These are phyloP conservation scores for Aspergillus homomorphus DNA, from an alignment of 495 filamentous ascomycete species.

Conservation along the genomic window DNA sequence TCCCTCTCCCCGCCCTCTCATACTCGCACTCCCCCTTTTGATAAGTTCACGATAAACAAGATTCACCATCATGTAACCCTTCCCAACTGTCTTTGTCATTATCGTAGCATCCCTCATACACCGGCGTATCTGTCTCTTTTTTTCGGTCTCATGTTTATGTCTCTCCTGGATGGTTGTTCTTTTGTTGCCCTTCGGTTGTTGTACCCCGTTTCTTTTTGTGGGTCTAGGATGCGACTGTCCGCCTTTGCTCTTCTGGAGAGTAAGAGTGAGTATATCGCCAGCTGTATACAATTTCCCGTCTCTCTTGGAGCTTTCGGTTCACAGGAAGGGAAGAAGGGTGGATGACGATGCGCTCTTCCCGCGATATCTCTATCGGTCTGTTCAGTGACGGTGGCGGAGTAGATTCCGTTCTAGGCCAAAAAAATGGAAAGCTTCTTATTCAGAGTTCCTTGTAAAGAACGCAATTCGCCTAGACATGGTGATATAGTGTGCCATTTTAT, in stretches of 20 bases:
- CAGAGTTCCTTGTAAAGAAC: too few species aligned
- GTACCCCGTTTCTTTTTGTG: slow-evolving; percentile 2
- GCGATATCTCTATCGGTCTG: too few species aligned
- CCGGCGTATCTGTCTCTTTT: slow-evolving; percentile 40
- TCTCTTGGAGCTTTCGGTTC: too few species aligned
- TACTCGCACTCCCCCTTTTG: slow-evolving; percentile 24
- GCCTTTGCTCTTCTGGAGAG: neutral
- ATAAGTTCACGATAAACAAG: slow-evolving; percentile 51
- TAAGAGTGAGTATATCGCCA: neutral
- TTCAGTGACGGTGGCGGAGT: too few species aligned
- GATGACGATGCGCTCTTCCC: too few species aligned
- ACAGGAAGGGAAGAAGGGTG: too few species aligned
- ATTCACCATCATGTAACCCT: slow-evolving; percentile 61
- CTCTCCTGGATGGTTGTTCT: slow-evolving; percentile 3
- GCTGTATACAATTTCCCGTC: neutral
- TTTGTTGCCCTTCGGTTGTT: neutral
- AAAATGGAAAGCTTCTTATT: too few species aligned
- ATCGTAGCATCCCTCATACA: slow-evolving; percentile 45
- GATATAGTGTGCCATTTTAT: too few species aligned
- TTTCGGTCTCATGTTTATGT: slow-evolving; percentile 29
- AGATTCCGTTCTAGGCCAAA: too few species aligned
- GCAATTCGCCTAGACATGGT: too few species aligned
- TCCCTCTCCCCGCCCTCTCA: slow-evolving; percentile 13
- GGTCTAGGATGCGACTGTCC: neutral
- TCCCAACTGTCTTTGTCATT: slow-evolving; percentile 18